Conservation (phyloP, 2,329 filamentous ascomycete species). For the Aulographum hederae region DNA sequence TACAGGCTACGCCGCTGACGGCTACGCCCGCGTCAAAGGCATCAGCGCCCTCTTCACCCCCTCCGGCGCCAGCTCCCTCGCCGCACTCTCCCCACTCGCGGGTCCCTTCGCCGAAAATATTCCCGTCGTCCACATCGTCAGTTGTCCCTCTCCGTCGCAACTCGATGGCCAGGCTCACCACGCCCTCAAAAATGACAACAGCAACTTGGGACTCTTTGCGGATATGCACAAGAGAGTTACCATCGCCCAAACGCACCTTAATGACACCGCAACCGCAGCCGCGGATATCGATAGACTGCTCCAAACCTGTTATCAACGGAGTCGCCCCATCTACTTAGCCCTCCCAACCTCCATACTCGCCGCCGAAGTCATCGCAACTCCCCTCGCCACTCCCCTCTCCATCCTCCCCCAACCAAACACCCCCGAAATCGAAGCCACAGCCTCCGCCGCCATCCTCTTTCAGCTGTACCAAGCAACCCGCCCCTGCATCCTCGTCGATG, state of each 20-base stretch:
- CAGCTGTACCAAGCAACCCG: slow-evolving; percentile 54
- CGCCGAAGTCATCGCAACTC: slow-evolving; percentile 55
- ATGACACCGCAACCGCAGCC: slow-evolving; percentile 50
- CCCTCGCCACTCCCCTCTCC: slow-evolving; percentile 45
- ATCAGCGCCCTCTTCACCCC: slow-evolving; percentile 27
- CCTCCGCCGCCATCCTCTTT: slow-evolving; percentile 61
- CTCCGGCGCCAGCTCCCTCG: slow-evolving; percentile 29
- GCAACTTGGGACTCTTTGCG: slow-evolving; percentile 32
- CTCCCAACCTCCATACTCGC: slow-evolving; percentile 67
- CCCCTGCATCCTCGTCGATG: slow-evolving; percentile 67
- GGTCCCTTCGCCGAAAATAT: slow-evolving; percentile 28
- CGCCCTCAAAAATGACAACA: slow-evolving; percentile 11
- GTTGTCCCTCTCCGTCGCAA: slow-evolving; percentile 10
- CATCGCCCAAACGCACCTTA: slow-evolving; percentile 51
- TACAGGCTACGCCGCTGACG: slow-evolving; percentile 23
- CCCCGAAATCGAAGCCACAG: slow-evolving; percentile 55
- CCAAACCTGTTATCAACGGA: slow-evolving; percentile 53
- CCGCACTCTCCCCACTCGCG: slow-evolving; percentile 27
- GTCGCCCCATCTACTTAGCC: slow-evolving; percentile 67
- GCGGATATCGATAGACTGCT: slow-evolving; percentile 62
- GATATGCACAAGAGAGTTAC: slow-evolving; percentile 61
- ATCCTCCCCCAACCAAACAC: slow-evolving; percentile 45
- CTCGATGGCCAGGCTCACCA: slow-evolving; percentile 11
- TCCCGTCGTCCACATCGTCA: slow-evolving; percentile 28
- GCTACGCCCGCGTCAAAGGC: slow-evolving; percentile 27